A percentile compares a stretch with the other conserved stretches of the same genome.
Evolutionary conservation across 352 stramenopile genomes (phyloP).

Genomic region (Globisporangium paddicum): DNA sequence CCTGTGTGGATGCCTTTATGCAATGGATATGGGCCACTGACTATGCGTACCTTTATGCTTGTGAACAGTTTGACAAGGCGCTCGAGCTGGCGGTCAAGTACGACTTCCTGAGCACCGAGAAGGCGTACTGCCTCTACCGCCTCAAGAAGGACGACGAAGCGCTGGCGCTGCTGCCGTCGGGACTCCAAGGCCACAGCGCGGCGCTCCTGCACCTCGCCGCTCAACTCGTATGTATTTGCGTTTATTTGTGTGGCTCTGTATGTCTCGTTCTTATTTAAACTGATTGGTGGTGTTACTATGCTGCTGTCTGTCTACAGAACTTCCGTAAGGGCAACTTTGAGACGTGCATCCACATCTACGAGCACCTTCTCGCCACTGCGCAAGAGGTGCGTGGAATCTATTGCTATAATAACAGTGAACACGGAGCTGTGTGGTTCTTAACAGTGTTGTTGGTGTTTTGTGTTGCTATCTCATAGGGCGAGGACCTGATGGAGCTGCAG

Average conservation of each 20-base stretch:
- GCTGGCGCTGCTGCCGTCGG: conserved; percentile 30
- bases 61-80: conserved; percentile 79
- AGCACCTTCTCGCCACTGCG: conserved; percentile 46
- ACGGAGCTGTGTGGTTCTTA: not conserved
- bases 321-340: conserved; percentile 65
- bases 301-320: conserved; percentile 31
- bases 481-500: conserved; percentile 75
- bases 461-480: conserved; percentile 16
- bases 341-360: conserved; percentile 70
- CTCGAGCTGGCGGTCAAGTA: conserved; percentile 74
- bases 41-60: not conserved
- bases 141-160: conserved; percentile 72
- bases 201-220: conserved; percentile 63
- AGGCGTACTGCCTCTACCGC: conserved; percentile 78
- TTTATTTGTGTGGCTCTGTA: not conserved
- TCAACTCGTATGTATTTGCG: conserved; percentile 37
- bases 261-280: not conserved
- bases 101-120: conserved; percentile 54
- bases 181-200: conserved; percentile 27
- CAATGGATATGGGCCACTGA: not conserved
- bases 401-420: not conserved
- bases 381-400: conserved; percentile 21
- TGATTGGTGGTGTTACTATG: not conserved
- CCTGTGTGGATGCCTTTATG: too few species aligned
- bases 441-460: not conserved